Percentiles rank a stretch among this genome's conserved stretches.
Evolutionary conservation across 495 filamentous ascomycete species (phyloP).

Genomic region (Tuber borchii): DNA sequence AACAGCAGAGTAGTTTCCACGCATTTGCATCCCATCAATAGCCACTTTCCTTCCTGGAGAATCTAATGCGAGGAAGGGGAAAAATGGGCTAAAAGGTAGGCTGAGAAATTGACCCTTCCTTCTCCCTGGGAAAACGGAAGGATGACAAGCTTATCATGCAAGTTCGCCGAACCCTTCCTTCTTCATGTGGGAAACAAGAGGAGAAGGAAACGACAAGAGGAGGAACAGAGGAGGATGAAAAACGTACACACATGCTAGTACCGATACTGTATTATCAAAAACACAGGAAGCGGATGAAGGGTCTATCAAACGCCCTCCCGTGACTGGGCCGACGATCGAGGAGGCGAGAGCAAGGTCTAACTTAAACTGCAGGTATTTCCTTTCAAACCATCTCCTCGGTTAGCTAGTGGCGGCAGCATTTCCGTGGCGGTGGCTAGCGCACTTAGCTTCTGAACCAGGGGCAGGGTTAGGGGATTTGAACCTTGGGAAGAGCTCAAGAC

Average conservation of each 20-base stretch:
- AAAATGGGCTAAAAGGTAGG: background rate
- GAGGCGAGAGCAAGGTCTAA: background rate
- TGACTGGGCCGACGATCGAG: background rate
- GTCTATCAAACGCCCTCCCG: background rate
- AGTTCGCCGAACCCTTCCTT: background rate
- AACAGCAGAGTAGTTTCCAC: background rate
- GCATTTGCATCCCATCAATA: background rate
- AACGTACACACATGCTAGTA: background rate
- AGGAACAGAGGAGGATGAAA: slow-evolving; percentile 6
- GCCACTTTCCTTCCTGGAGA: background rate
- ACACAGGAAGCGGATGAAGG: background rate
- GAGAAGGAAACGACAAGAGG: slow-evolving; percentile 13
- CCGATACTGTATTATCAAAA: background rate
- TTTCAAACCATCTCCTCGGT: background rate
- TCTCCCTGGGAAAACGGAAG: background rate
- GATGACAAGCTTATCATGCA: background rate
- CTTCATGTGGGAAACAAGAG: slow-evolving; percentile 16
- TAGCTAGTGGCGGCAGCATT: background rate
- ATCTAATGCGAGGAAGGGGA: background rate
- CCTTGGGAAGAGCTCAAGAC: background rate
- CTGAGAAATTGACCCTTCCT: background rate
- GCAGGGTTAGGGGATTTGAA: background rate
- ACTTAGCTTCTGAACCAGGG: background rate
- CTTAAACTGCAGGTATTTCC: background rate
- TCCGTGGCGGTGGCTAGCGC: slow-evolving; percentile 3